Base-by-base conservation (phyloP, 2,329 filamentous ascomycete genomes). In the Pestalotiopsis fici region DNA sequence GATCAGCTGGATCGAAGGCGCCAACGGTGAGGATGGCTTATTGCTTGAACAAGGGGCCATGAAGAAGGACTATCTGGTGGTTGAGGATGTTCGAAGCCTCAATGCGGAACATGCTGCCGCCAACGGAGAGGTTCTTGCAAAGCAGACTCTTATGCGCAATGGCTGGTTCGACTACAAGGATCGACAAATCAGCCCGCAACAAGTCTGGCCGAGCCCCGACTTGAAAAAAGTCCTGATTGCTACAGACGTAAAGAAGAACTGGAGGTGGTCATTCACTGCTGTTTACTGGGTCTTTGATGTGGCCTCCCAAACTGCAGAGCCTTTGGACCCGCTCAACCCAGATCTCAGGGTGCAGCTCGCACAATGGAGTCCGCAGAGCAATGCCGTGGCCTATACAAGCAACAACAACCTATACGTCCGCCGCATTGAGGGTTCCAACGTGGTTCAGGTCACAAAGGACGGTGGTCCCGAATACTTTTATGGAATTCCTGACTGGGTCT, bases 401-500 rank as follows among this genome's bases (percentile, higher is more conserved):
- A 87, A 94, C 69, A 98, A 99, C 81, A 97, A 99, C 78, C 83
- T 99, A 74, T 98, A 90, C 76, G 82, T 98, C 57, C 90, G 96
- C 64, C 89, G 89, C 3, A 71, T 88, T 6, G 80, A 76, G 39
- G 87, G 86, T 3, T 82, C 88, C 23, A 81, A 86, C 18, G 86
- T 93, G 4, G 85, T 87, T 4, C 89, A 91, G 69, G 91, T 99
- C 73, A 98, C 96, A 1, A 89, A 85, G 65, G 95, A 99, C 76
- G 96, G 97, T 13, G 93, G 95, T 0, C 84, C 90, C 0, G 90
- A 98, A 73, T 89, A 96, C 68, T 99, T 99, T 80, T 98, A 99
- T 74, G 96, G 96, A 21, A 89, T 98, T 23, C 96, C 96, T 0
- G 97, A 99, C 78, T 99, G 96, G 96, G 96, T 98, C 0, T 97